Base-by-base conservation (phyloP, 345 rosid species). In the Hirschfeldia incana region DNA sequence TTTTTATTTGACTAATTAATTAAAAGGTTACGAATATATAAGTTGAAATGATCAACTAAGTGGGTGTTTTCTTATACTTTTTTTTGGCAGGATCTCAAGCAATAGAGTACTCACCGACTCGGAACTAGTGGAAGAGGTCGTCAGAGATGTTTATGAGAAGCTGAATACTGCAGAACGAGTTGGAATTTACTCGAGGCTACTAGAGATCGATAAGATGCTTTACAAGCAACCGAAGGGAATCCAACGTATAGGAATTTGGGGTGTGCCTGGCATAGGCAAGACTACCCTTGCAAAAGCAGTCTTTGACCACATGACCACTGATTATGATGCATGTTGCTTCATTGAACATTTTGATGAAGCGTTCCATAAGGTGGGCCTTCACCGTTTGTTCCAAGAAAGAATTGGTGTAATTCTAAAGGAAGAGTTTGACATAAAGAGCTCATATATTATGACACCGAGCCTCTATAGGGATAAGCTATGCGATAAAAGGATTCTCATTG, bases 191-290 rank as follows among this genome's bases (percentile, higher is more conserved):
- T 15, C 34, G 1, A 70, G 11, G 70, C 1, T 77, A 5, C 58
- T 15, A 11, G 58, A 70, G 62, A 63, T 77, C 10, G 46, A n/a
- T 33, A 36, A 27, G 36, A 27, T 76, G 26, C 12, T 76, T 68
- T 5, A 44, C 74, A 32, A 60, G 36, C 73, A 68, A 60, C 1
- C 62, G 4, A 17, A 27, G 61, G 62, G 63, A 17, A 5, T 76
- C 32, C 60, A 60, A 13, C 33, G 17, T 33, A 12, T 76, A 30
- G 80, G 80, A 32, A 68, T 76, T 39, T 76, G 79, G 68, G 79
- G 79, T 59, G 68, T 68, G 74, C 67, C 73, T 1, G 78, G 78
- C 65, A 66, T 75, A 27, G 79, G 79, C 44, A 76, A 76, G 49
- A 76, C 79, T 0, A 67, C 73, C 13, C 67, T 76, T 76, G 74